Evolutionary conservation across 2,329 filamentous ascomycete species (phyloP), one percentile per base, ranked within the genome.

Genomic region (Fusarium succisae): DNA sequence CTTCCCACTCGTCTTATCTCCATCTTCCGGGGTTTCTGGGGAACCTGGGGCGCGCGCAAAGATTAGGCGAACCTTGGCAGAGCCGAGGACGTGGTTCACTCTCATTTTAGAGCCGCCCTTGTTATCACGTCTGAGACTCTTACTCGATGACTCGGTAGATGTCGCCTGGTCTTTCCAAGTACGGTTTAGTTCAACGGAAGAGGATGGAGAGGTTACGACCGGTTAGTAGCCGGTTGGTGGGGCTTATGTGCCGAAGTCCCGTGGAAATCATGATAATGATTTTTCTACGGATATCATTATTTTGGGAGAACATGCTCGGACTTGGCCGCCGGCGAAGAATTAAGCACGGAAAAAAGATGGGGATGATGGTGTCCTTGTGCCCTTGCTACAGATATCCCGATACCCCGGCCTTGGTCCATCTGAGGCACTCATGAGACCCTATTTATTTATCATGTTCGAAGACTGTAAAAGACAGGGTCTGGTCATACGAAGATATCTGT

Each of bases 1-100:
- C 5, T 26, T 39, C 39, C 18, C 28, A 11, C 39, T 56, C 35
- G 48, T 38, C 65, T 72, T 73, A 73, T 69, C 69, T 32, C 32
- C 37, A 47, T 35, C 32, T 45, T 69, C 65, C 51, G 65, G 69
- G 69, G 69, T 72, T 51, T 60, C 60, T 66, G 63, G 71, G 61
- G 67, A 63, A 74, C 20, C 66, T 65, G 53, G 60, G 37, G 48
- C 35, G 38, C 37, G 30, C 20, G n/a, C 18, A 38, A 43, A 30
- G 43, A 48, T 60, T 63, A 59, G 60, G 60, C 60, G 54, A 63
- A 48, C 53, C 54, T 63, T 39, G 51, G 4, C 8, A 11, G 41
- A 39, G 54, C 60, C 41, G 44, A 62, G 38, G 24, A 44, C 30
- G 17, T 57, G 50, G 38, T 60, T 54, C 37, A 54, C 8, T 22